Evolutionary conservation across 1,284 basidiomycete genomes (phyloP).

Genomic region (Kalmanozyma brasiliensis): DNA sequence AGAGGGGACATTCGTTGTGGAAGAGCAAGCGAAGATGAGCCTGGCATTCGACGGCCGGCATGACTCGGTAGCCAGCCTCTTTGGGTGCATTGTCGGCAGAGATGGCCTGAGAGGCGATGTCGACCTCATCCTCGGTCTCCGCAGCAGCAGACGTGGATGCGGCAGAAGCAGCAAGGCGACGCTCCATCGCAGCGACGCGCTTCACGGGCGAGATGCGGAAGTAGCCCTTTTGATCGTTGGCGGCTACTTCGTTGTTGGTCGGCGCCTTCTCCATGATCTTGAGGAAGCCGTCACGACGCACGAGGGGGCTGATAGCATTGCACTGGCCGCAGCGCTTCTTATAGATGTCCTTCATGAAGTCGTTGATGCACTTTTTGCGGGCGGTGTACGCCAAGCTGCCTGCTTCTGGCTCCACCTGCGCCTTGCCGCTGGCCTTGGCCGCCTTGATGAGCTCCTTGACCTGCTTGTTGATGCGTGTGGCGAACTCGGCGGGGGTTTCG

Average conservation of each 20-base stretch:
- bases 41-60: constrained; percentile 90
- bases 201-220: constrained; percentile 51
- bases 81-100: constrained; percentile 54
- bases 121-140: constrained; percentile 21
- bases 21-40: constrained; percentile 91
- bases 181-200: constrained; percentile 49
- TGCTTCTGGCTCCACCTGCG: constrained; percentile 68
- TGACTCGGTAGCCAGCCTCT: constrained; percentile 73
- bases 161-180: constrained; percentile 19
- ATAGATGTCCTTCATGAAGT: constrained; percentile 81
- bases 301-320: constrained; percentile 84
- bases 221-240: constrained; percentile 42
- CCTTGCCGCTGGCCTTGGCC: constrained; percentile 52
- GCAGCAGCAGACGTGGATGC: constrained; percentile 25
- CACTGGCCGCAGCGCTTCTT: constrained; percentile 79
- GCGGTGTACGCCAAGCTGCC: constrained; percentile 86
- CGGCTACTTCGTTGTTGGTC: constrained; percentile 26
- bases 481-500: constrained; percentile 66
- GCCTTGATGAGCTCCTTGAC: constrained; percentile 78
- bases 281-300: constrained; percentile 91
- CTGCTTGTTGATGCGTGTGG: constrained; percentile 52
- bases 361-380: constrained; percentile 82
- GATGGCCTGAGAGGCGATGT: constrained; percentile 39
- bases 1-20: constrained; percentile 82
- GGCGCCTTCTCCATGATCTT: constrained; percentile 82